These are phyloP conservation scores for Stephanodiscus minutulus DNA, from an alignment of 108 stramenopile genomes.

Conservation along the genomic window DNA sequence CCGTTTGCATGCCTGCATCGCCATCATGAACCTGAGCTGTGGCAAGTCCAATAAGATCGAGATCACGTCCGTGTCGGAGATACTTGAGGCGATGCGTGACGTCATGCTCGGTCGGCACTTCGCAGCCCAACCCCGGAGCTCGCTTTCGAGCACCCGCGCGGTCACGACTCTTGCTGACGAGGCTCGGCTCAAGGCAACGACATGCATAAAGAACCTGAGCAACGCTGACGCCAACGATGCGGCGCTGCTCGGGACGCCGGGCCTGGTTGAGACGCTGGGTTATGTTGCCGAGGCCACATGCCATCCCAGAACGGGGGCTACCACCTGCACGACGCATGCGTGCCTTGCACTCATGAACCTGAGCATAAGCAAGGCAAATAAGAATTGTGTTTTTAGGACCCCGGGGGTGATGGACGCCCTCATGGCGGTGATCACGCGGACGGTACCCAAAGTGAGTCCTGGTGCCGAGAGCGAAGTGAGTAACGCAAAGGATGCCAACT, in stretches of 20 bases:
- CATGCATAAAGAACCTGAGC: constrained; percentile 88
- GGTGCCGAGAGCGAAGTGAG: constrained; percentile 35
- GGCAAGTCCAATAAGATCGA: constrained; percentile 91
- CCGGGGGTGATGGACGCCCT: constrained; percentile 90
- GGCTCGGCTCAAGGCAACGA: constrained; percentile 89
- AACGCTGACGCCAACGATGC: constrained; percentile 91
- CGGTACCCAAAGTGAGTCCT: constrained; percentile 33
- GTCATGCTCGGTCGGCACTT: constrained; percentile 69
- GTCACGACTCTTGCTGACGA: constrained; percentile 69
- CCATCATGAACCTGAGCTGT: constrained; percentile 91
- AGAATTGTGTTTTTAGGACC: constrained; percentile 85
- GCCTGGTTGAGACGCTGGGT: constrained; percentile 81
- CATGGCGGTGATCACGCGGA: constrained; percentile 83
- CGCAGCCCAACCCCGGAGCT: constrained; percentile 8
- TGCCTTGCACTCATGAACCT: constrained; percentile 90
- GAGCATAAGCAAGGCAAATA: constrained; percentile 87
- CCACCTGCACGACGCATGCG: constrained; percentile 86
- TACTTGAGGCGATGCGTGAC: constrained; percentile 86
- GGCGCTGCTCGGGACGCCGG: constrained; percentile 77
- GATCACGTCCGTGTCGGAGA: constrained; percentile 75
- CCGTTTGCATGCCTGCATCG: constrained; percentile 87
- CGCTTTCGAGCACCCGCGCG: too few relatives aligned
- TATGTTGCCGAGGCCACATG: constrained; percentile 79
- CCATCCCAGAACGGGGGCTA: constrained; percentile 67
- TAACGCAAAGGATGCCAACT: constrained; percentile 55